Conservation (phyloP, 2,329 filamentous ascomycete genomes). For the Cordyceps militaris region DNA sequence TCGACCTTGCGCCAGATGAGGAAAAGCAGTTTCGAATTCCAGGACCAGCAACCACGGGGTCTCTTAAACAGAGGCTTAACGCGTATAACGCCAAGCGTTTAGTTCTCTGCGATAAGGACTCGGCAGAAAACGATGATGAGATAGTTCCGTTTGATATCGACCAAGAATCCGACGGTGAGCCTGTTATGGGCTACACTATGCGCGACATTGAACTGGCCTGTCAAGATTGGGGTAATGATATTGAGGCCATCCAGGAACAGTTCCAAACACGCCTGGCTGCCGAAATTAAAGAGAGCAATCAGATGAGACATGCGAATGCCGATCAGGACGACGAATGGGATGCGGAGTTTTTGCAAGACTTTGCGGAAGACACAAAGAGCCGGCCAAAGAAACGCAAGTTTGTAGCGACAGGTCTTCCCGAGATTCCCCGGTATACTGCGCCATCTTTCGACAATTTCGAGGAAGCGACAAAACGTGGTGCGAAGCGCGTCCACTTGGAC, state of each 20-base stretch:
- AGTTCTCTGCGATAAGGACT: slow-evolving; percentile 37
- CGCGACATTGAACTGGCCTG: slow-evolving; percentile 80
- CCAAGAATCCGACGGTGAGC: slow-evolving; percentile 52
- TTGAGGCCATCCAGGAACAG: slow-evolving; percentile 39
- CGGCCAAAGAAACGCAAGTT: slow-evolving; percentile 63
- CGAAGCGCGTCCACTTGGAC: slow-evolving; percentile 75
- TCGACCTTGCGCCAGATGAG: slow-evolving; percentile 81
- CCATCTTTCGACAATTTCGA: slow-evolving; percentile 79
- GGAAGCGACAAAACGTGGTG: slow-evolving; percentile 60
- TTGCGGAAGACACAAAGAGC: slow-evolving; percentile 36
- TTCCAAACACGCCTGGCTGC: slow-evolving; percentile 27
- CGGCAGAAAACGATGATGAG: slow-evolving; percentile 27
- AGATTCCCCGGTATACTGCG: slow-evolving; percentile 52
- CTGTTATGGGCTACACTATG: slow-evolving; percentile 66
- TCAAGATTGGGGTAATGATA: slow-evolving; percentile 71
- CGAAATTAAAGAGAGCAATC: slow-evolving; percentile 26
- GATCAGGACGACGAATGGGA: slow-evolving; percentile 57
- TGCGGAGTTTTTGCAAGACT: slow-evolving; percentile 49
- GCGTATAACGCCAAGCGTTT: slow-evolving; percentile 43
- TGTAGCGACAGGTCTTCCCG: slow-evolving; percentile 51
- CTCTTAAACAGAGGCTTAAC: slow-evolving; percentile 50
- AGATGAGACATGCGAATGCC: slow-evolving; percentile 25
- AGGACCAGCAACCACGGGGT: slow-evolving; percentile 45
- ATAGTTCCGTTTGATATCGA: slow-evolving; percentile 39
- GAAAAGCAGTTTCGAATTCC: slow-evolving; percentile 78